These are phyloP conservation scores for Dactylis glomerata DNA, from an alignment of 176 grass and related monocot genomes.

Conservation along the genomic window DNA sequence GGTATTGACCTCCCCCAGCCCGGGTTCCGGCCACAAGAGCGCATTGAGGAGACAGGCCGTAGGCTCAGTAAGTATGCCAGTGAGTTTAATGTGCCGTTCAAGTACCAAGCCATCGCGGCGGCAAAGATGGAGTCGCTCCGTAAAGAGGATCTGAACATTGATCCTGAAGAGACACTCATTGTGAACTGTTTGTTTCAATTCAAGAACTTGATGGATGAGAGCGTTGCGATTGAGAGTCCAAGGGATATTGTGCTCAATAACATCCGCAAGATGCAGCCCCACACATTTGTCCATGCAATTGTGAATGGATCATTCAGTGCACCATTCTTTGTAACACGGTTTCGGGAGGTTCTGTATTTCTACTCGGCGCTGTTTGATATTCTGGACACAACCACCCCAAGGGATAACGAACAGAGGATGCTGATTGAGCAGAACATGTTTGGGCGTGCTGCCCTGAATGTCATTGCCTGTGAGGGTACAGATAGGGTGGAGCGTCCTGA, in stretches of 20 bases:
- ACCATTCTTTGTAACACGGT: constrained; percentile 81
- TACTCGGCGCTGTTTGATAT: constrained; percentile 77
- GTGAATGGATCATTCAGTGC: constrained; percentile 76
- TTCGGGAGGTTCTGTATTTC: constrained; percentile 70
- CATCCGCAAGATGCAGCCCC: constrained; percentile 58
- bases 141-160: constrained; percentile 48
- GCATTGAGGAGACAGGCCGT: constrained; percentile 71
- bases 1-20: constrained; percentile 74
- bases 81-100: constrained; percentile 56
- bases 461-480: constrained; percentile 68
- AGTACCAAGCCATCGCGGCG: constrained; percentile 46
- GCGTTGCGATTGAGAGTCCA: constrained; percentile 64
- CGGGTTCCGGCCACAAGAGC: constrained; percentile 61
- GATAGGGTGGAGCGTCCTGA: constrained; percentile 79
- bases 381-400: constrained; percentile 68
- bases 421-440: constrained; percentile 72
- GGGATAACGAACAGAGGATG: constrained; percentile 63
- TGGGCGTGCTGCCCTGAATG: constrained; percentile 63
- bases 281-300: constrained; percentile 55
- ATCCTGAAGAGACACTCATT: constrained; percentile 57
- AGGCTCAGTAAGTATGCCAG: constrained; percentile 52
- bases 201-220: constrained; percentile 82
- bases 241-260: constrained; percentile 59
- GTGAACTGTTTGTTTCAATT: constrained; percentile 65
- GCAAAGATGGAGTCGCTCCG: constrained; percentile 59